Evolutionary conservation across 2,329 filamentous ascomycete genomes (phyloP), one percentile per base, ranked within the genome.

Genomic region (Teratosphaeria nubilosa): DNA sequence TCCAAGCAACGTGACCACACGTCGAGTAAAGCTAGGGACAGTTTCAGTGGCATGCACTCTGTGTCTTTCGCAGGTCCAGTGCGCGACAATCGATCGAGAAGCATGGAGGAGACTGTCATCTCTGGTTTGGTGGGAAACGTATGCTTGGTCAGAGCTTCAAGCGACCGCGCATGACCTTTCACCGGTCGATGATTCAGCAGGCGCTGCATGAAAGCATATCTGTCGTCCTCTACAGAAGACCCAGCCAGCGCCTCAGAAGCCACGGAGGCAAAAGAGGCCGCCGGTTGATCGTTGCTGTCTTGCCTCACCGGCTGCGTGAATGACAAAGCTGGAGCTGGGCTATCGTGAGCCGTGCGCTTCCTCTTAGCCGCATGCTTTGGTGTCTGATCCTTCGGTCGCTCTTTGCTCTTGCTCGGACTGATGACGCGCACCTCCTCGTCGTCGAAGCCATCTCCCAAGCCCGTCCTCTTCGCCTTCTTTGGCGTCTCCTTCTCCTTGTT

Each of bases 391-490:
- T 74, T 76, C 9, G 73, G 72, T 53, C 70, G 72, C 4, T 69
- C 63, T 63, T 79, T 83, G 56, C 77, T 82, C 53, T 61, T 64
- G 60, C 65, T 70, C 14, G 68, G 69, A 57, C 68, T 70, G 37
- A 64, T 56, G 54, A 64, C 52, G 10, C 59, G 63, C 11, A 86
- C 77, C 65, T 86, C 82, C 57, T 80, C 78, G 60, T 89, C 84
- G 60, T 91, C 87, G 65, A 94, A 94, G 0, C 89, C 89, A 72
- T 94, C 89, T 1, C 86, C 81, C 10, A 64, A 57, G 9, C 55
- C 65, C 6, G 62, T 60, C 13, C 63, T 60, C 54, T 64, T 67
- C 52, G 51, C 59, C 59, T 66, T 69, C 32, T 61, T 59, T 30
- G 68, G 68, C n/a, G 68, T 70, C 13, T 61, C 63, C 51, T 55